A percentile compares a stretch with the other conserved stretches of the same genome.
phyloP scores from a whole-genome alignment of 225 moss, liverwort and hornwort species.

The Thuidium tamariscinum region DNA sequence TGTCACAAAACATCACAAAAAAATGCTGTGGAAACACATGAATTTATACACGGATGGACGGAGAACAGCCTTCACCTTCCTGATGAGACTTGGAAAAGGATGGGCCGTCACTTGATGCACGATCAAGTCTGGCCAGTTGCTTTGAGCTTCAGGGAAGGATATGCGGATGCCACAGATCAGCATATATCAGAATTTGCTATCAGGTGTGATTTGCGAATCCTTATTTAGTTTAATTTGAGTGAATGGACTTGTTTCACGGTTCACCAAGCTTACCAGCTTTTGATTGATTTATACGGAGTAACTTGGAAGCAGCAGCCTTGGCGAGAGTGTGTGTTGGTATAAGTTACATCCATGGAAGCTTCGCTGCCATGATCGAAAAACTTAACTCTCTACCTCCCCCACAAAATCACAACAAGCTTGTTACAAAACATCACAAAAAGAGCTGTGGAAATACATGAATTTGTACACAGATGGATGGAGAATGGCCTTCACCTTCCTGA shows the following conservation, averaged over 20 bases:
- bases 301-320: not conserved
- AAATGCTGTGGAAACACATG: not conserved
- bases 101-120: not conserved
- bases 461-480: too few relatives aligned
- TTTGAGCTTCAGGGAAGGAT: not conserved
- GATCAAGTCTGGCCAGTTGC: not conserved
- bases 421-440: not conserved
- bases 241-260: not conserved
- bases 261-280: not conserved
- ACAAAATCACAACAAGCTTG: not conserved
- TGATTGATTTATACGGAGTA: not conserved
- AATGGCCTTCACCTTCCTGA: not conserved
- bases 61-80: not conserved
- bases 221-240: not conserved
- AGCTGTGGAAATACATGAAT: not conserved
- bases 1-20: accelerated
- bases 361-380: not conserved
- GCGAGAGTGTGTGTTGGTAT: accelerated
- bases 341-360: too few relatives aligned
- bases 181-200: not conserved
- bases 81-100: not conserved
- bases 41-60: not conserved
- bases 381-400: not conserved
- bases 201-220: not conserved
- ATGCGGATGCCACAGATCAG: not conserved